phyloP scores from a whole-genome alignment of 768 basidiomycete genomes.

The Lactarius deliciosus region DNA sequence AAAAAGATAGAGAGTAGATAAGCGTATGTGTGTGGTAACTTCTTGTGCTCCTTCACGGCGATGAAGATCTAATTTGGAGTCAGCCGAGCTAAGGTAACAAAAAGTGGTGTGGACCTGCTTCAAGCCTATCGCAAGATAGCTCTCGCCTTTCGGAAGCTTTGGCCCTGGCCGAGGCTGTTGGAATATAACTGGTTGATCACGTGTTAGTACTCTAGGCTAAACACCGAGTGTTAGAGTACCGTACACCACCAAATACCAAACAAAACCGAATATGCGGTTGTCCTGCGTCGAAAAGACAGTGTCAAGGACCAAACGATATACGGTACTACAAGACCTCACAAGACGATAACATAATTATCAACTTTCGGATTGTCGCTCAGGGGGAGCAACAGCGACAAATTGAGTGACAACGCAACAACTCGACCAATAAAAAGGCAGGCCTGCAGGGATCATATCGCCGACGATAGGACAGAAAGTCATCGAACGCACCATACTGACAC shows the following conservation, averaged over 20 bases:
- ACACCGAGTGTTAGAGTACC: conserved; percentile 31
- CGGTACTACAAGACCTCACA: conserved; percentile 44
- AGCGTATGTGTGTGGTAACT: conserved; percentile 77
- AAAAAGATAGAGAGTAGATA: conserved; percentile 78
- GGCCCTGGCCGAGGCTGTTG: conserved; percentile 86
- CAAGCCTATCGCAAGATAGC: conserved; percentile 81
- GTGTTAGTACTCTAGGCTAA: not conserved
- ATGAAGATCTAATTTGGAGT: conserved; percentile 60
- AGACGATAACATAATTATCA: conserved; percentile 70
- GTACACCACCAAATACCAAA: conserved; percentile 87
- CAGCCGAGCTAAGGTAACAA: not conserved
- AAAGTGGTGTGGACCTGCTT: conserved; percentile 55
- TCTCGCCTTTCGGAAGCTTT: conserved; percentile 70
- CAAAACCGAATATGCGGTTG: conserved; percentile 77
- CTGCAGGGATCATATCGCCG: conserved; percentile 37
- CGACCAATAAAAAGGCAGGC: conserved; percentile 78
- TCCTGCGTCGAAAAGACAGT: conserved; percentile 39
- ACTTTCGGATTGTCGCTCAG: conserved; percentile 56
- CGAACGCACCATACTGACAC: conserved; percentile 68
- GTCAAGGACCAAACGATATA: not conserved
- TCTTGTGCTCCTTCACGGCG: conserved; percentile 70
- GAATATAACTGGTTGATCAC: conserved; percentile 58
- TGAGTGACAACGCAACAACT: conserved; percentile 60
- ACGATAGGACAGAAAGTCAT: not conserved
- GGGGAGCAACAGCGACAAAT: conserved; percentile 70